phyloP scores from a whole-genome alignment of 169 alveolate species.

The Plasmodium reichenowi region DNA sequence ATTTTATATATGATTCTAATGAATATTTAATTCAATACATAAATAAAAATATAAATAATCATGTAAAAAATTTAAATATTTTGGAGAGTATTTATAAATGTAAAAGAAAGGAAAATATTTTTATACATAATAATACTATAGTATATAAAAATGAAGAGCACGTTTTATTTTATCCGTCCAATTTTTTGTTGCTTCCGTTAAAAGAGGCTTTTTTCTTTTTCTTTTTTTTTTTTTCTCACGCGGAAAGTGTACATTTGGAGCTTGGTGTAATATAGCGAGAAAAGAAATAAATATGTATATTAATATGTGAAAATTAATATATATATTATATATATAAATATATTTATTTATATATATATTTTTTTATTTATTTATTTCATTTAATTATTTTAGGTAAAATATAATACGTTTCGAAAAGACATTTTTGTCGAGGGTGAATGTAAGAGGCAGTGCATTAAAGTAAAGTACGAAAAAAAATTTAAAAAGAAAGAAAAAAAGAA shows the following conservation, averaged over 20 bases:
- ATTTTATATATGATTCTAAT: not conserved
- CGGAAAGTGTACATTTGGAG: constrained; percentile 8
- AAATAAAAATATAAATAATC: not conserved
- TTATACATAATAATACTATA: constrained; percentile 45
- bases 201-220: constrained; percentile 42
- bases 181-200: constrained; percentile 44
- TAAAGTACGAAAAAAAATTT: constrained; percentile 21
- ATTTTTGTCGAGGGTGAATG: constrained; percentile 60
- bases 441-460: constrained; percentile 32
- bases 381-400: constrained; percentile 18
- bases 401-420: constrained; percentile 13
- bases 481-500: not conserved
- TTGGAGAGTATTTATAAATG: constrained; percentile 42
- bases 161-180: constrained; percentile 42
- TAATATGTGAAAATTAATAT: not conserved
- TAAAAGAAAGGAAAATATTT: constrained; percentile 23
- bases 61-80: not conserved
- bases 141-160: not conserved
- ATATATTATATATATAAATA: not conserved
- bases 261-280: constrained; percentile 24
- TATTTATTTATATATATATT: not conserved
- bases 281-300: not conserved
- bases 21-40: constrained; percentile 31
- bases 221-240: constrained; percentile 61
- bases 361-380: not conserved